Base-by-base conservation (phyloP, 768 basidiomycete genomes). In the Phanerodontia chrysosporium region DNA sequence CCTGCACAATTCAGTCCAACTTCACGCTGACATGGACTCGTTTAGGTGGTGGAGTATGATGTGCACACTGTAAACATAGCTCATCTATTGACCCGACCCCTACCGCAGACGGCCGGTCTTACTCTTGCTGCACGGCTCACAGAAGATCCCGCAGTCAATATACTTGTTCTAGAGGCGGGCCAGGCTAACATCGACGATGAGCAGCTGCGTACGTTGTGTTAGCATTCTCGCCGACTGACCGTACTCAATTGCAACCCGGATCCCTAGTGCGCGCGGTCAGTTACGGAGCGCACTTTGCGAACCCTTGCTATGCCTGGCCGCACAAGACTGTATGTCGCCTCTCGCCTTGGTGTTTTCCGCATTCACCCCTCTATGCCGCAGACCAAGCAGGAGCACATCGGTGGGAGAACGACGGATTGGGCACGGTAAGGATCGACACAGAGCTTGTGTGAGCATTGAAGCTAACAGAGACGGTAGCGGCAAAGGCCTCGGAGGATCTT, bases 91-190 rank as follows among this genome's bases (percentile, higher is more conserved):
- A n/a, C n/a, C n/a, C n/a, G n/a, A n/a, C n/a, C n/a, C n/a, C n/a
- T n/a, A n/a, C 13, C 16, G 29, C 44, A 62, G 61, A 45, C 53
- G 12, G 45, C 53, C 2, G 58, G 51, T 18, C 60, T 77, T 27
- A 71, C 74, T 12, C 63, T 78, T 28, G 78, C 76, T n/a, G 68
- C 68, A 10, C 66, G 78, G 16, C 67, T 80, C 29, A 62, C 69
- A 8, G 72, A 75, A 53, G 73, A 59, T 30, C 24, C 24, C 14
- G 18, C 29, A 29, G 21, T n/a, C 7, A 24, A 51, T 2, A 52
- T 55, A 13, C 35, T 25, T 36, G 52, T 59, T 12, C 45, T 55
- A 1, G 72, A 73, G 53, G 68, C 70, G 0, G 71, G 71, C 21
- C 49, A 39, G 2, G 55, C 60, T 35, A 61, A 61, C 55, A 49